Base-by-base conservation (phyloP, 139 green algal genomes). In the Chlamydomonas incerta region DNA sequence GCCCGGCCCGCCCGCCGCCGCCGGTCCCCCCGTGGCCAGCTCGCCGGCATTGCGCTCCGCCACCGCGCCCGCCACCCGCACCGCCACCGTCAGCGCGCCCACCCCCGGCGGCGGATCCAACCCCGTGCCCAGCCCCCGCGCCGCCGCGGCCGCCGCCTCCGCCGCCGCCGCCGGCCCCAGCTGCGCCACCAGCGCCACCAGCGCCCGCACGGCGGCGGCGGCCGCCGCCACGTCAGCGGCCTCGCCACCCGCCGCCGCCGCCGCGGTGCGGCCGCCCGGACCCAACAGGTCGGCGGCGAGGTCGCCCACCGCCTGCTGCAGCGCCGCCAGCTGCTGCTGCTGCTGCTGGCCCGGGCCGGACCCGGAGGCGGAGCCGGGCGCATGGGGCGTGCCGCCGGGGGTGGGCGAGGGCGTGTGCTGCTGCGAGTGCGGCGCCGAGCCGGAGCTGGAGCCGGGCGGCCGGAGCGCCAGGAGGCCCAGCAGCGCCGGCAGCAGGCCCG, bases 271-370 rank as follows among this genome's bases (percentile, higher is more conserved):
- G 37, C 58, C 50, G 28, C 63, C 37, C 3, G 88, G 74, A 0
- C 90, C 88, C 58, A 94, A 72, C n/a, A 94, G 21, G 28, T 91
- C 88, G 41, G 84, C 66, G 65, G 90, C 81, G 28, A 92, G 47
- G 26, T 91, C 82, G 0, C 69, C 67, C 5, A 87, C 91, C 0
- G 89, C 86, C 33, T 67, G 41, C 41, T 73, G 34, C 47, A 90
- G 62, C 1, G 79, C 47, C 1, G 83, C 77, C 24, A 68, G 68
- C 57, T 33, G 58, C 55, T 81, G 72, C 52, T 80, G 72, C 47
- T 80, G 47, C 52, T 52, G 74, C 13, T 29, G 74, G 1, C 34
- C 74, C 9, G 34, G 6, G 11, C 34, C 20, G 15, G 62, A 9
- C 37, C 60, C 35, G 35, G 74, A 20, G 57, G 67, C 26, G n/a